Base-by-base conservation (phyloP, 805 yeast genomes). In the Wickerhamomyces queroliae region DNA sequence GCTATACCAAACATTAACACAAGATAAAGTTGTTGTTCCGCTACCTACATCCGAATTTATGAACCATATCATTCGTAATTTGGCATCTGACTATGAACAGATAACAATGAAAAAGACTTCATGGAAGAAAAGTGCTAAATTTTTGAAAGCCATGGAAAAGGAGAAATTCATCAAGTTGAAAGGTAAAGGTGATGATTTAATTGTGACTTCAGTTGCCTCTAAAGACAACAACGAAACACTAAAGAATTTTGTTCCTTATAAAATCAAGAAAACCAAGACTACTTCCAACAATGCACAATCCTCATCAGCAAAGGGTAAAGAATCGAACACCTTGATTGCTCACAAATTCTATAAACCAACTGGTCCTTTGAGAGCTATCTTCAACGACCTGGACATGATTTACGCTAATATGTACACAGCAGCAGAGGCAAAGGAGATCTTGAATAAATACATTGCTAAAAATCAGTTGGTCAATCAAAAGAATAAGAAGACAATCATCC, bases 111-210 rank as follows among this genome's bases (percentile, higher is more conserved):
- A 89, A 59, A 83, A 78, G 53, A 80, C 96, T 0, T 76, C 89
- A 3, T 91, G 95, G 95, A 89, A 85, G 59, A 91, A 91, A 55
- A 78, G 91, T 4, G 74, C 89, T 12, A 90, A 89, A 58, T 88
- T 82, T 53, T 63, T 91, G 39, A 91, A 88, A 55, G 80, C 84
- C 7, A 87, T 90, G 80, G 96, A 86, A 48, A 91, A 88, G 56
- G 69, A 71, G 33, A 77, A 78, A 2, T 74, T 80, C 40, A 44
- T 93, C 18, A 78, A 78, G 41, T 58, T 81, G 20, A 87, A 89
- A 49, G 97, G 95, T 7, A 85, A 87, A 53, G 93, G 81, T 28
- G 96, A 90, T 42, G 95, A 85, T 52, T 63, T 89, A 21, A 70
- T 74, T 1, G 66, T 91, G 17, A 65, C 70, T 2, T 64, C 72